Evolutionary conservation across 208 protist genomes (phyloP).

Genomic region (Porcisia hertigi): DNA sequence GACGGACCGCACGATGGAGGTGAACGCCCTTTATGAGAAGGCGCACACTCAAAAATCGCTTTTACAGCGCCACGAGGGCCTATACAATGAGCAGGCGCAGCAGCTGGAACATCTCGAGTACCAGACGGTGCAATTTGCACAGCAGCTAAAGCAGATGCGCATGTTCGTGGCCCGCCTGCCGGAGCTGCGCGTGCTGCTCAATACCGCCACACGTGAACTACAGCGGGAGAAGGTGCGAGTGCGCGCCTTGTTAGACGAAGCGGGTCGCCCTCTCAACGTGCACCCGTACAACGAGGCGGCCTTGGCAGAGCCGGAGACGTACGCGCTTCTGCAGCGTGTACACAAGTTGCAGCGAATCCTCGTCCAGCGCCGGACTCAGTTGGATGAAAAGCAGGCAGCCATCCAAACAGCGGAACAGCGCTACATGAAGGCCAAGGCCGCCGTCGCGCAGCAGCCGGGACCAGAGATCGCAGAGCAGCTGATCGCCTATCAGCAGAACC

Average conservation of each 20-base stretch:
- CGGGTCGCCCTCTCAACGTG: conserved; percentile 95
- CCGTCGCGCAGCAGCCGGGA: conserved; percentile 93
- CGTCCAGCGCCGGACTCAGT: conserved; percentile 93
- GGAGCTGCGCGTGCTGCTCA: conserved; percentile 65
- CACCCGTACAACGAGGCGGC: conserved; percentile 96
- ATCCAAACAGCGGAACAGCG: conserved; percentile 92
- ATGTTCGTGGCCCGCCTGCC: conserved; percentile 56
- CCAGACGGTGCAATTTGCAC: conserved; percentile 44
- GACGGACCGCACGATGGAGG: conserved; percentile 94
- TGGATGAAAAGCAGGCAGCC: conserved; percentile 91
- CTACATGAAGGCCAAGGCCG: conserved; percentile 94
- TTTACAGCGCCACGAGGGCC: conserved; percentile 93
- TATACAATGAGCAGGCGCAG: conserved; percentile 89
- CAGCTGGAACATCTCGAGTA: conserved; percentile 71
- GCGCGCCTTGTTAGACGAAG: conserved; percentile 93
- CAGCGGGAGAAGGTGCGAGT: conserved; percentile 80
- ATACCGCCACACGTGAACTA: conserved; percentile 66
- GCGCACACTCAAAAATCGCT: conserved; percentile 95
- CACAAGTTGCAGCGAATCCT: conserved; percentile 95
- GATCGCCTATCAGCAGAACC: conserved; percentile 89
- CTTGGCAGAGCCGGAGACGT: conserved; percentile 94
- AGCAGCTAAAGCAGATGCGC: conserved; percentile 58
- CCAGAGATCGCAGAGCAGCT: conserved; percentile 96
- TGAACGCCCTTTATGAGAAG: conserved; percentile 96
- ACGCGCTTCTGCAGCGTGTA: conserved; percentile 94